phyloP scores from a whole-genome alignment of 1,139 yeast genomes.

The Taphrina deformans region DNA sequence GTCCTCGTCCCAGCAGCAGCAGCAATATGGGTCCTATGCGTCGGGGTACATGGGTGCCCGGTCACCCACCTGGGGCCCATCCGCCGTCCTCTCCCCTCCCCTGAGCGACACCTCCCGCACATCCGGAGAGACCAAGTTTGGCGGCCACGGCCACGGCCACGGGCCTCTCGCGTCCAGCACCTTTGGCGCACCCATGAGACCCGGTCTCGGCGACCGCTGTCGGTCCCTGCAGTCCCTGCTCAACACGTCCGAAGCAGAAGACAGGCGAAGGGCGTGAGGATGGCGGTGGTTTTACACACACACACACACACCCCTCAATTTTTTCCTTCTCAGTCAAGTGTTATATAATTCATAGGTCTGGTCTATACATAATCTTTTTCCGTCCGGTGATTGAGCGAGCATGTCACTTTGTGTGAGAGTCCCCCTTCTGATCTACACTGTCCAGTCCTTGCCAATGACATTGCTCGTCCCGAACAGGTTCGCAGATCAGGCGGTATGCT shows the following conservation, averaged over 20 bases:
- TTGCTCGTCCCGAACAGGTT: too few species aligned
- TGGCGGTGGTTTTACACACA: too few species aligned
- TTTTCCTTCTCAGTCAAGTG: too few species aligned
- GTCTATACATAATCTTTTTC: not conserved
- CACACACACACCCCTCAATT: too few species aligned
- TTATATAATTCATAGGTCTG: not conserved
- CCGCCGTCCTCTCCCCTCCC: conserved; percentile 17
- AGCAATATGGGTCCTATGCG: not conserved
- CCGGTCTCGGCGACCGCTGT: conserved; percentile 14
- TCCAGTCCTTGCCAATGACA: too few species aligned
- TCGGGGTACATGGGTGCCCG: not conserved
- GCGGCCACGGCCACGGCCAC: not conserved
- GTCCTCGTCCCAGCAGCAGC: not conserved
- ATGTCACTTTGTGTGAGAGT: too few species aligned
- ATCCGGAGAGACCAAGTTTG: not conserved
- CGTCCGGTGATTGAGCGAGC: too few species aligned
- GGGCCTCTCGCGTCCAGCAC: not conserved
- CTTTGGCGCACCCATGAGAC: conserved; percentile 4
- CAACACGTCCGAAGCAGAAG: not conserved
- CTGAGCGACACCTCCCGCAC: conserved; percentile 12
- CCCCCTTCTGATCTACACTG: too few species aligned
- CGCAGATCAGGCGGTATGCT: too few species aligned
- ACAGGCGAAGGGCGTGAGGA: not conserved
- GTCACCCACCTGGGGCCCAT: not conserved
- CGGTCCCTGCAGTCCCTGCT: conserved; percentile 24